A percentile compares a stretch with the other conserved stretches of the same genome.
Conservation (phyloP, 768 basidiomycete genomes). For the Leccinum disarticulatum region DNA sequence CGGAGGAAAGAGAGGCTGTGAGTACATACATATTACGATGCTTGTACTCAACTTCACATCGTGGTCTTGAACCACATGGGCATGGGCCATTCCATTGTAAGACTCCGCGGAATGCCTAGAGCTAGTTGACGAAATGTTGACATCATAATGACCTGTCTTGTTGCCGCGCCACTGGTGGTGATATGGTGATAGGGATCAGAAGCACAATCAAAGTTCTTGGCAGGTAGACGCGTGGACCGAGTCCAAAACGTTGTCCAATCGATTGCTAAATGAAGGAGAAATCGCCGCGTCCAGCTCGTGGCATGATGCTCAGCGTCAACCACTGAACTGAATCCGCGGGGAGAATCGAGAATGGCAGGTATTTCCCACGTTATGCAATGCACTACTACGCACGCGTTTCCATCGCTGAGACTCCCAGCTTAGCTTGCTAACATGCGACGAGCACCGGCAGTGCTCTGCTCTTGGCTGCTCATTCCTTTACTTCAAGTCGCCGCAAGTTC, state of each 20-base stretch:
- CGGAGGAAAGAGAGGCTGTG: neutral
- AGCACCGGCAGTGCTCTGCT: slow-evolving; percentile 11
- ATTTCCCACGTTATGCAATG: slow-evolving; percentile 16
- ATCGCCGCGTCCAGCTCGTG: neutral
- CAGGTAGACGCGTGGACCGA: neutral
- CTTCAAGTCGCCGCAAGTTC: slow-evolving; percentile 11
- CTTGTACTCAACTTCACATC: neutral
- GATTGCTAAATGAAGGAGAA: neutral
- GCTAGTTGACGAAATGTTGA: neutral
- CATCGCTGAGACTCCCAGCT: neutral
- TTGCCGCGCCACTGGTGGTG: neutral
- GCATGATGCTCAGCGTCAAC: neutral
- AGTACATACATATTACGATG: neutral
- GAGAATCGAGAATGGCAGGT: neutral
- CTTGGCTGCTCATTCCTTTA: slow-evolving; percentile 16
- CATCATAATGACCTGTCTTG: neutral
- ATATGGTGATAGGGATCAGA: neutral
- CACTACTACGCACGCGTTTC: neutral
- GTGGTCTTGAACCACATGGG: neutral
- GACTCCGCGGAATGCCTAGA: slow-evolving; percentile 4
- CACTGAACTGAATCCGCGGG: too few species aligned
- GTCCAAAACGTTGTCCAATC: neutral
- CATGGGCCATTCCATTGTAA: neutral
- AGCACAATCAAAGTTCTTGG: neutral
- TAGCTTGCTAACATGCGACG: slow-evolving; percentile 23